Evolutionary conservation across 179 eudicot genomes (phyloP).

Genomic region (Patellifolia procumbens): DNA sequence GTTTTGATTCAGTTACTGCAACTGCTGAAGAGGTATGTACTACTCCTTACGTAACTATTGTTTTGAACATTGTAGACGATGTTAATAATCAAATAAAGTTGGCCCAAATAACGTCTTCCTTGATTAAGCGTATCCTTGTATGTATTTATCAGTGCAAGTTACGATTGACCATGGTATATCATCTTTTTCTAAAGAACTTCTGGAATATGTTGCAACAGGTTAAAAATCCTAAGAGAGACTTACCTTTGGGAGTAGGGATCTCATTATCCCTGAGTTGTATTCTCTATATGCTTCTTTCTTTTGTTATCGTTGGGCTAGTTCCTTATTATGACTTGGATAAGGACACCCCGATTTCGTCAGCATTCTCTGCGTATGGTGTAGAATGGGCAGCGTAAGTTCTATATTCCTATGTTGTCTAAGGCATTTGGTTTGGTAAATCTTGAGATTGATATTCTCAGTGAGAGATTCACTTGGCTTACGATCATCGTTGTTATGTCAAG

Average conservation of each 20-base stretch:
- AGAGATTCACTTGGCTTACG: not conserved
- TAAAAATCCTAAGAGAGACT: conserved; percentile 64
- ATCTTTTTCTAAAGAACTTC: not conserved
- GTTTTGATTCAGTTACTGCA: conserved; percentile 75
- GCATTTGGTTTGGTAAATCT: not conserved
- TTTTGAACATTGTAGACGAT: not conserved
- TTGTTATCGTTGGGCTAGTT: conserved; percentile 68
- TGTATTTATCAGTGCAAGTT: not conserved
- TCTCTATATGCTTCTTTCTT: conserved; percentile 72
- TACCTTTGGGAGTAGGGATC: conserved; percentile 70
- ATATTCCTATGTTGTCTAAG: not conserved
- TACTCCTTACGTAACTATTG: not conserved
- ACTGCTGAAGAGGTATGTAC: conserved; percentile 71
- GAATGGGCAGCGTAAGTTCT: conserved; percentile 70
- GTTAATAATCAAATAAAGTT: not conserved
- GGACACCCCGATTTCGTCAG: conserved; percentile 77
- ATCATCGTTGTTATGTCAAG: conserved; percentile 9
- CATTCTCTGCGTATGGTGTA: conserved; percentile 62
- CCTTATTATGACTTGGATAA: conserved; percentile 61
- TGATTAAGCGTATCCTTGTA: not conserved
- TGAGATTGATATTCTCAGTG: not conserved
- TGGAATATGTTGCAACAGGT: conserved; percentile 42
- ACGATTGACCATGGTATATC: not conserved
- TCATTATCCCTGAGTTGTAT: conserved; percentile 58
- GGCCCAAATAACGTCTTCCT: not conserved